Evolutionary conservation across 345 rosid species (phyloP).

Genomic region (Geranium brycei): DNA sequence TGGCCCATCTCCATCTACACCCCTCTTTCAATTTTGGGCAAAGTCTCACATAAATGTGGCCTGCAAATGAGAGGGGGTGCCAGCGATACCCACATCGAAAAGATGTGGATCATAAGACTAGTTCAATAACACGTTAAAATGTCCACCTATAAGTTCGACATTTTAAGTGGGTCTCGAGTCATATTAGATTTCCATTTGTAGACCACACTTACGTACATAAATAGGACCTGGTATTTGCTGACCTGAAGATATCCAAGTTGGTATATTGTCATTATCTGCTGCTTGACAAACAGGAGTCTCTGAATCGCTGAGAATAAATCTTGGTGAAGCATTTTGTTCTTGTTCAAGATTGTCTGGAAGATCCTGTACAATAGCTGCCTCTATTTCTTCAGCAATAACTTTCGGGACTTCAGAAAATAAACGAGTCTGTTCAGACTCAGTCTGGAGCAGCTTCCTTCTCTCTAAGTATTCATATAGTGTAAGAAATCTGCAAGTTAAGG

Average conservation of each 20-base stretch:
- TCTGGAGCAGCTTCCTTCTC: constrained; percentile 53
- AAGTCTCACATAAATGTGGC: too few species aligned
- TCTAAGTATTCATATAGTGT: constrained; percentile 67
- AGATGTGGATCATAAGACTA: too few species aligned
- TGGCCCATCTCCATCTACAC: too few species aligned
- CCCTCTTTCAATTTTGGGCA: too few species aligned
- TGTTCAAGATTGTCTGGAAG: constrained; percentile 17
- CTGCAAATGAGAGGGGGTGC: too few species aligned
- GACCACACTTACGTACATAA: too few species aligned
- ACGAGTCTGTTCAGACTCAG: constrained; percentile 51
- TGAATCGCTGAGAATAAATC: constrained; percentile 15
- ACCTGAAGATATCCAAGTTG: constrained; percentile 14
- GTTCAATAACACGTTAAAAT: too few species aligned
- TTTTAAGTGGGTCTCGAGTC: too few species aligned
- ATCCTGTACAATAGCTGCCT: constrained; percentile 22
- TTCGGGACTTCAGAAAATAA: constrained; percentile 49
- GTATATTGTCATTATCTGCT: constrained; percentile 14
- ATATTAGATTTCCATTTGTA: too few species aligned
- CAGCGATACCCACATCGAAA: too few species aligned
- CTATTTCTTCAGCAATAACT: constrained; percentile 47
- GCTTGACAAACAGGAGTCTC: constrained; percentile 17
- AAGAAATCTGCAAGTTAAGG: constrained; percentile 43
- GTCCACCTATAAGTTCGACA: too few species aligned
- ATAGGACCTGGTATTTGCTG: too few species aligned
- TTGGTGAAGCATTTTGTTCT: constrained; percentile 16